These are phyloP conservation scores for Calocybe gangraenosa DNA, from an alignment of 768 basidiomycete species.

Conservation along the genomic window DNA sequence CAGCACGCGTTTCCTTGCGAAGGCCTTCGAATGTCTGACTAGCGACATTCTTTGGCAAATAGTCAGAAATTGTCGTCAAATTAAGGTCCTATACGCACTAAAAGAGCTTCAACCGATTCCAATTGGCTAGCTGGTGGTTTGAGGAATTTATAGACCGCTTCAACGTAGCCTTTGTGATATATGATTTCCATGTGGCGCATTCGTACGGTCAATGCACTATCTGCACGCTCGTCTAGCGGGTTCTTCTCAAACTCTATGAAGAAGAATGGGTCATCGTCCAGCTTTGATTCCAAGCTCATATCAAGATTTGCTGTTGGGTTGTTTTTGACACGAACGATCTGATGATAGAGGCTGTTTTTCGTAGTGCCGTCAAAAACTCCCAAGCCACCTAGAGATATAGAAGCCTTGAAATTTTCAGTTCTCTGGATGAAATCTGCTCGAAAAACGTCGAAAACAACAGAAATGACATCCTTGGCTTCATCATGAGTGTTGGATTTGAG, in stretches of 20 bases:
- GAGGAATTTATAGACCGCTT: conserved; percentile 88
- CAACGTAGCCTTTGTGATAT: conserved; percentile 91
- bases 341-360: conserved; percentile 70
- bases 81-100: conserved; percentile 48
- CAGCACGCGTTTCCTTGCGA: conserved; percentile 89
- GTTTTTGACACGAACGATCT: conserved; percentile 77
- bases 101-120: conserved; percentile 90
- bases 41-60: conserved; percentile 65
- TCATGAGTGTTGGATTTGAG: conserved; percentile 74
- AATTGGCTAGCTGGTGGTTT: conserved; percentile 92
- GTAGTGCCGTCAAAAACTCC: conserved; percentile 92
- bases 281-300: conserved; percentile 11
- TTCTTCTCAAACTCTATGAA: conserved; percentile 89
- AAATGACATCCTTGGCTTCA: conserved; percentile 66
- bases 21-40: conserved; percentile 92
- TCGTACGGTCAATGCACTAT: conserved; percentile 82
- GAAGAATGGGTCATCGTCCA: conserved; percentile 66
- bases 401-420: conserved; percentile 81
- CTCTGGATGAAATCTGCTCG: conserved; percentile 81
- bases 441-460: conserved; percentile 84
- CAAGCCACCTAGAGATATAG: conserved; percentile 81
- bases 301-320: conserved; percentile 10
- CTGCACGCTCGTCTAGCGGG: conserved; percentile 87
- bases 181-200: conserved; percentile 97
- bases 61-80: conserved; percentile 2